These are phyloP conservation scores for Luvunga scandens DNA, from an alignment of 345 rosid genomes.

Conservation along the genomic window DNA sequence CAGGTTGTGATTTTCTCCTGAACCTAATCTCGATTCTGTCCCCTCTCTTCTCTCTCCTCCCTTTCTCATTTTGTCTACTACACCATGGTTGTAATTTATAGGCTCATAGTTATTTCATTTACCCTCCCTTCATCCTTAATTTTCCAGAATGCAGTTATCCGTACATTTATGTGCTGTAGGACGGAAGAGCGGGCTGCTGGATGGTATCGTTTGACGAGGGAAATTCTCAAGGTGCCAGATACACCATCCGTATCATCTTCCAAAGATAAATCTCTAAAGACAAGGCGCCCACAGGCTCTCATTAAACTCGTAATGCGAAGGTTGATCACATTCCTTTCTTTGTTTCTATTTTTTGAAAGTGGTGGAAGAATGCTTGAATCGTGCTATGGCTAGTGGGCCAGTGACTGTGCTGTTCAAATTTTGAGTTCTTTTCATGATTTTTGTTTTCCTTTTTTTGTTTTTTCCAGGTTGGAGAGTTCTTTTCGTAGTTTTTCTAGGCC, in stretches of 20 bases:
- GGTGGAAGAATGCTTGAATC: neutral
- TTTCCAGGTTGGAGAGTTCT: slow-evolving; percentile 92
- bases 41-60: neutral
- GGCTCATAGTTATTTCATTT: neutral
- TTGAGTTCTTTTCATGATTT: slow-evolving; percentile 2
- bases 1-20: neutral
- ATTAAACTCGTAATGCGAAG: slow-evolving; percentile 99
- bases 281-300: slow-evolving; percentile 94
- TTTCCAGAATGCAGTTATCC: neutral
- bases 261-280: slow-evolving; percentile 81
- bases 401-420: neutral
- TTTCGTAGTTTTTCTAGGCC: slow-evolving; percentile 99
- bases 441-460: neutral
- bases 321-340: slow-evolving; percentile 35
- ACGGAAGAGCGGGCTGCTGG: slow-evolving; percentile 96
- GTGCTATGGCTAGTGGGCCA: neutral
- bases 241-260: slow-evolving; percentile 69
- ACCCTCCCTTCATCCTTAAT: neutral
- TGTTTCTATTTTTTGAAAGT: neutral
- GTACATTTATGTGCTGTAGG: slow-evolving; percentile 41
- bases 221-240: slow-evolving; percentile 93
- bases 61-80: neutral
- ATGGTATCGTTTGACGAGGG: slow-evolving; percentile 98
- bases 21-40: neutral
- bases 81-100: neutral